Percentiles rank a stretch among this genome's conserved stretches.
Conservation (phyloP, 306 rosid genomes). For the Dryas octopetala region DNA sequence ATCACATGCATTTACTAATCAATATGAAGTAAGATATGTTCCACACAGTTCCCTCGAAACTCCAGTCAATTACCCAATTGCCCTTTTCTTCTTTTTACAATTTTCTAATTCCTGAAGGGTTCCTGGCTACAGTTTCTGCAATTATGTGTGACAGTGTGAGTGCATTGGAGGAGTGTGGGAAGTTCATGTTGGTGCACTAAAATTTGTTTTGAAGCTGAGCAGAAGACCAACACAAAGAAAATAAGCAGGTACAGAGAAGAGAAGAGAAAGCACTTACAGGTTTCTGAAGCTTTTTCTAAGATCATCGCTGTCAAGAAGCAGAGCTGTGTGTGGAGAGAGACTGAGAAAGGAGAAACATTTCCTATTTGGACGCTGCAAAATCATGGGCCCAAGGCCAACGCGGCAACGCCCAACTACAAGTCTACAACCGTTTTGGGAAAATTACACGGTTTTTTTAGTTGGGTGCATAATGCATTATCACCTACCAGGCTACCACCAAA, state of each 20-base stretch:
- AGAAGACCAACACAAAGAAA: not conserved
- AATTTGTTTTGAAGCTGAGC: not conserved
- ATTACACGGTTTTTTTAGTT: too few species aligned
- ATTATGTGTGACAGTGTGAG: too few species aligned
- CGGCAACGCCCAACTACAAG: conserved; percentile 7
- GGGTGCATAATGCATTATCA: too few species aligned
- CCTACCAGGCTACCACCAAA: too few species aligned
- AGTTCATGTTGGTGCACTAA: not conserved
- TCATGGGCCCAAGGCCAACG: not conserved
- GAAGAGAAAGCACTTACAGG: not conserved
- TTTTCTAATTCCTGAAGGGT: not conserved
- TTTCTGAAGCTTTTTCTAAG: not conserved
- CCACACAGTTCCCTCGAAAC: too few species aligned
- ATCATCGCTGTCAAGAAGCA: not conserved
- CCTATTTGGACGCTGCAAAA: not conserved
- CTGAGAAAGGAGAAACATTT: not conserved
- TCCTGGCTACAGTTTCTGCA: too few species aligned
- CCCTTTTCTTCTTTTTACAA: too few species aligned
- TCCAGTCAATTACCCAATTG: too few species aligned
- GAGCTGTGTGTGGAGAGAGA: not conserved
- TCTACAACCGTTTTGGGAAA: too few species aligned
- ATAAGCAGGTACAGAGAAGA: not conserved
- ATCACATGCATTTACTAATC: too few species aligned
- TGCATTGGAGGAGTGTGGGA: too few species aligned
- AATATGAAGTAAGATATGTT: too few species aligned